Base-by-base conservation (phyloP, 352 stramenopile species). In the Phytophthora uliginosa region DNA sequence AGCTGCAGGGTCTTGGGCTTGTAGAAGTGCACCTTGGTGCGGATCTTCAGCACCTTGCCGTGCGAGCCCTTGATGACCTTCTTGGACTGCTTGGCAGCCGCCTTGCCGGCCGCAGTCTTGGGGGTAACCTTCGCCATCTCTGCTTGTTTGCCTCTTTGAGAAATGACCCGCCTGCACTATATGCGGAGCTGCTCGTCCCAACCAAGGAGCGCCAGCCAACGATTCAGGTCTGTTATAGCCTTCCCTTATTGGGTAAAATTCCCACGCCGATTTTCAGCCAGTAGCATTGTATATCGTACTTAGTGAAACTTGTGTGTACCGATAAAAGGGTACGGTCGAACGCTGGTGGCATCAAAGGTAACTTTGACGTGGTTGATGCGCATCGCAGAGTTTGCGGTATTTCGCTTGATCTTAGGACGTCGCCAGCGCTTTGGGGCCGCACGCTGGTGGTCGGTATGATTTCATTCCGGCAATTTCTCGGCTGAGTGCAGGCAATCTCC, bases 1-100 rank as follows among this genome's bases (percentile, higher is more conserved):
- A 99, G 86, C 79, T 94, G 90, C 26, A 99, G 88, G 67, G 98
- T 99, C 89, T 99, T 99, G 60, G 98, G 98, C 85, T 97, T 97
- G 97, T 99, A 99, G 91, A 99, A 99, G 93, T 99, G 98, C 81
- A 99, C 95, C 86, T 99, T 99, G 76, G 93, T 99, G 95, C 98
- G 98, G 83, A 99, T 98, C 82, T 99, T 97, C 45, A 98, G 97
- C 80, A 96, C 98, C 92, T 99, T 99, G 82, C 98, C 98, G 76
- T 98, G 92, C 63, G 91, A 95, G 82, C 97, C 97, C 90, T 99
- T 99, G 68, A 97, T 96, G 63, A 99, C 84, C 84, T 98, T 97
- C 82, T 98, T 98, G 67, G 93, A 93, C 63, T 98, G 86, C 68
- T 96, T 92, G 74, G 91, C 85, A 86, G 97, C 97, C 84, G 97